phyloP scores from a whole-genome alignment of 768 basidiomycete genomes.

The Boletus insuetus region DNA sequence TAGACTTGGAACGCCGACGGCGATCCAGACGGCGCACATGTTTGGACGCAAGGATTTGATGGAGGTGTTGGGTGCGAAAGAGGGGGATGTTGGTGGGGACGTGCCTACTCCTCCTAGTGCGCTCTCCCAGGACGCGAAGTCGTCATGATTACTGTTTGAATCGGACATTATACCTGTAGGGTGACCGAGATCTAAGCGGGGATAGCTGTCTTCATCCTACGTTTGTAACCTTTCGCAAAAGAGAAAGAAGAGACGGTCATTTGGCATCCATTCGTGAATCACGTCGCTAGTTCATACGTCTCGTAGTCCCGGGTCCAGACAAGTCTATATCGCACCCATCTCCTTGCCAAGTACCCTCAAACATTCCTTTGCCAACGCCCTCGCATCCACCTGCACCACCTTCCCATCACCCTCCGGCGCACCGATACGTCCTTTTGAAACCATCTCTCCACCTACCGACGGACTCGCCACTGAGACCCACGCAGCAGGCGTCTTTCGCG shows the following conservation, averaged over 20 bases:
- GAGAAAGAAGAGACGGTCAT: no score
- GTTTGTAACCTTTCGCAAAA: no score
- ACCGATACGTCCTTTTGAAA: slow-evolving; percentile 19
- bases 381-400: slow-evolving; percentile 59
- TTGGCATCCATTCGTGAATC: no score
- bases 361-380: slow-evolving; percentile 63
- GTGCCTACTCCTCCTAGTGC: slow-evolving; percentile 31
- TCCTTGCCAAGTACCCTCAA: slow-evolving; percentile 70
- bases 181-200: no score
- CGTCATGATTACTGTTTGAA: not conserved
- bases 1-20: slow-evolving; percentile 51
- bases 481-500: slow-evolving; percentile 61
- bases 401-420: slow-evolving; percentile 17
- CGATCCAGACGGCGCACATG: slow-evolving; percentile 54
- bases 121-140: not conserved
- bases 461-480: slow-evolving; percentile 45
- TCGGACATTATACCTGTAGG: no score
- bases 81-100: slow-evolving; percentile 43
- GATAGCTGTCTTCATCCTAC: no score
- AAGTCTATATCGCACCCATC: slow-evolving; percentile 49
- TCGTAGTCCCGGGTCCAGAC: not conserved
- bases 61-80: slow-evolving; percentile 54
- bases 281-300: no score
- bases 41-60: slow-evolving; percentile 60
- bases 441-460: not conserved